Evolutionary conservation across 2,329 filamentous ascomycete genomes (phyloP).

Genomic region (Alternaria sp.): DNA sequence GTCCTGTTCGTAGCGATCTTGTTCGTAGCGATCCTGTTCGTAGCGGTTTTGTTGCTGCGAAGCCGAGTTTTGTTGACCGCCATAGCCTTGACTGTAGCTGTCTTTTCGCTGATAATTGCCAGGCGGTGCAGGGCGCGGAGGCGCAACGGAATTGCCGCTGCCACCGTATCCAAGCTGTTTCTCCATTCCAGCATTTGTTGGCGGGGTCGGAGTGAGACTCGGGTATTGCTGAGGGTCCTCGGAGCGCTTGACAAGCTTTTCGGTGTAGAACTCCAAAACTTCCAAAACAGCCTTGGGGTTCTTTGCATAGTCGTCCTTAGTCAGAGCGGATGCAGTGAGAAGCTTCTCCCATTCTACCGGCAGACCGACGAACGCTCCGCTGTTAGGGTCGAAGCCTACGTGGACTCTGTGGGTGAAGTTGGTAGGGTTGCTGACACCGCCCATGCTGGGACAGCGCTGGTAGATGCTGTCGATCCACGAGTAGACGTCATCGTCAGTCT

Average conservation of each 20-base stretch:
- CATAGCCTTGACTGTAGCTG: conserved; percentile 51
- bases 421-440: conserved; percentile 96
- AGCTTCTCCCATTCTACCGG: conserved; percentile 97
- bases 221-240: conserved; percentile 74
- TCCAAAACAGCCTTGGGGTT: conserved; percentile 78
- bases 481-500: conserved; percentile 95
- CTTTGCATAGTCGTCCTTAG: conserved; percentile 97
- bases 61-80: conserved; percentile 41
- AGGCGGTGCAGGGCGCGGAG: conserved; percentile 56
- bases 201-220: conserved; percentile 71
- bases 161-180: conserved; percentile 57
- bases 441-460: conserved; percentile 94
- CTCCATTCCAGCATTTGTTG: conserved; percentile 55
- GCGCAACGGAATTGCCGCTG: conserved; percentile 55
- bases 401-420: conserved; percentile 98
- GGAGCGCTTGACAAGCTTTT: conserved; percentile 74
- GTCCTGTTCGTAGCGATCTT: conserved; percentile 40
- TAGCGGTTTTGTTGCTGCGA: conserved; percentile 27
- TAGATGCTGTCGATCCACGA: conserved; percentile 99
- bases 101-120: conserved; percentile 53
- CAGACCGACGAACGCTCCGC: conserved; percentile 91
- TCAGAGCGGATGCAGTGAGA: conserved; percentile 93
- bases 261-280: conserved; percentile 84
- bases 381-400: conserved; percentile 95
- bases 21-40: conserved; percentile 2